A percentile compares a stretch with the other conserved stretches of the same genome.
phyloP scores from a whole-genome alignment of 768 basidiomycete species.

The Suillus discolor region DNA sequence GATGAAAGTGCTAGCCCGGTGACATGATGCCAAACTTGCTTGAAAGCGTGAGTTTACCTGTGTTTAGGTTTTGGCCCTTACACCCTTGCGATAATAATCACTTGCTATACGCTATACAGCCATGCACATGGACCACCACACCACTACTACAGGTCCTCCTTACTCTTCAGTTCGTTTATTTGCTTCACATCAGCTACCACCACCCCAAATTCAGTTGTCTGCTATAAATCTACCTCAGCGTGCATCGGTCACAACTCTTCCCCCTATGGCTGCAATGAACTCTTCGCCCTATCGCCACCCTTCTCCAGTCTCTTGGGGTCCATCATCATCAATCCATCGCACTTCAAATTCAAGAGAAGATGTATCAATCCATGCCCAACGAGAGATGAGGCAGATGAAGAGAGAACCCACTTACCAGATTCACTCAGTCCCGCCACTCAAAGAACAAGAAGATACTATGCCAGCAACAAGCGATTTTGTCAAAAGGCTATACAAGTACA shows the following conservation, averaged over 20 bases:
- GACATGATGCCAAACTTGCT: too few relatives aligned
- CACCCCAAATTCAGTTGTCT: conserved; percentile 12
- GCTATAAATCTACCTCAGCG: conserved; percentile 11
- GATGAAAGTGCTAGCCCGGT: too few relatives aligned
- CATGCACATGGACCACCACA: conserved; percentile 9
- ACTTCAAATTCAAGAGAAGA: conserved; percentile 47
- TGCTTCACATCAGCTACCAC: not conserved
- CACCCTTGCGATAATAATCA: conserved; percentile 22
- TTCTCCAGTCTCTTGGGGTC: conserved; percentile 26
- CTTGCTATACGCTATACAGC: not conserved
- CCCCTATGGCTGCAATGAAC: conserved; percentile 29
- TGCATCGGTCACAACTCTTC: conserved; percentile 10
- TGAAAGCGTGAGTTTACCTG: conserved; percentile 22
- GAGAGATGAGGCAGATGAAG: conserved; percentile 31
- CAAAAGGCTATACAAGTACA: conserved; percentile 90
- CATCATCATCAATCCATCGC: conserved; percentile 25
- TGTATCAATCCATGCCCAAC: conserved; percentile 28
- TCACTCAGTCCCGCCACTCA: conserved; percentile 28
- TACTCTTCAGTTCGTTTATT: conserved; percentile 4
- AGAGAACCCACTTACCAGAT: conserved; percentile 29
- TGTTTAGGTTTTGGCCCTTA: conserved; percentile 22
- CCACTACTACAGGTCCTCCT: not conserved
- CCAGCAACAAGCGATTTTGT: conserved; percentile 92
- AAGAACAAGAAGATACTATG: conserved; percentile 69
- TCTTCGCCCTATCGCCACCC: conserved; percentile 30